Conservation (phyloP, 2,329 filamentous ascomycete genomes). For the Exophiala viscosa region DNA sequence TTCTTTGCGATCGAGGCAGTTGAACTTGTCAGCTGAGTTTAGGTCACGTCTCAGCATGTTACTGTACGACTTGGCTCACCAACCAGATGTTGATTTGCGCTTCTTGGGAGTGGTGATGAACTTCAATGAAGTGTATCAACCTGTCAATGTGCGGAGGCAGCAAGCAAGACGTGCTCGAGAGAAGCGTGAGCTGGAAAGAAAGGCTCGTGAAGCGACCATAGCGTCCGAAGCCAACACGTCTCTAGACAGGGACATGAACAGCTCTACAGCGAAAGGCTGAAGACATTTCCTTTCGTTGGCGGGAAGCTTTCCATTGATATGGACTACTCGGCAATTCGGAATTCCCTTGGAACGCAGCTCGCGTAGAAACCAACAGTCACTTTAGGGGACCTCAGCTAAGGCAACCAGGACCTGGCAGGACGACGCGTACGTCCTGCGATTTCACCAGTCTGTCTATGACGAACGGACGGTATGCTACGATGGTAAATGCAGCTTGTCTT, state of each 20-base stretch:
- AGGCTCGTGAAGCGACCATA: constrained; percentile 15
- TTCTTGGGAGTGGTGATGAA: constrained; percentile 98
- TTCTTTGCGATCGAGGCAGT: constrained; percentile 69
- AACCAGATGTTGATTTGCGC: constrained; percentile 90
- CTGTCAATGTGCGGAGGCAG: constrained; percentile 61
- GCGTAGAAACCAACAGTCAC: too few relatives aligned
- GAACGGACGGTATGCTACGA: too few relatives aligned
- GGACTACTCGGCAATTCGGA: too few relatives aligned
- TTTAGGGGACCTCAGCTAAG: too few relatives aligned
- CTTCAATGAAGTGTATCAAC: constrained; percentile 94
- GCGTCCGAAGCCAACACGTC: constrained; percentile 20
- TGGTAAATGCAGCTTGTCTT: too few relatives aligned
- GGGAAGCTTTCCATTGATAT: too few relatives aligned
- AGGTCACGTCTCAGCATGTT: constrained; percentile 71
- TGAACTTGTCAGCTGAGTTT: constrained; percentile 71
- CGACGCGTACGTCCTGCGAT: too few relatives aligned
- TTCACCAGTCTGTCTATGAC: too few relatives aligned
- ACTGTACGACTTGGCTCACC: constrained; percentile 84
- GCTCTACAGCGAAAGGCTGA: constrained; percentile 10
- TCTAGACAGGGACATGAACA: constrained; percentile 19
- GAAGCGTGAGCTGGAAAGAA: constrained; percentile 21
- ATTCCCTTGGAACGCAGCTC: too few relatives aligned
- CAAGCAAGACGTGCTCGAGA: constrained; percentile 30
- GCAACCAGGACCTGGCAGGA: too few relatives aligned
- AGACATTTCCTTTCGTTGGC: background rate